Percentiles rank a stretch among this genome's conserved stretches.
Evolutionary conservation across 257 asterid genomes (phyloP).

Genomic region (Rauvolfia tetraphylla): DNA sequence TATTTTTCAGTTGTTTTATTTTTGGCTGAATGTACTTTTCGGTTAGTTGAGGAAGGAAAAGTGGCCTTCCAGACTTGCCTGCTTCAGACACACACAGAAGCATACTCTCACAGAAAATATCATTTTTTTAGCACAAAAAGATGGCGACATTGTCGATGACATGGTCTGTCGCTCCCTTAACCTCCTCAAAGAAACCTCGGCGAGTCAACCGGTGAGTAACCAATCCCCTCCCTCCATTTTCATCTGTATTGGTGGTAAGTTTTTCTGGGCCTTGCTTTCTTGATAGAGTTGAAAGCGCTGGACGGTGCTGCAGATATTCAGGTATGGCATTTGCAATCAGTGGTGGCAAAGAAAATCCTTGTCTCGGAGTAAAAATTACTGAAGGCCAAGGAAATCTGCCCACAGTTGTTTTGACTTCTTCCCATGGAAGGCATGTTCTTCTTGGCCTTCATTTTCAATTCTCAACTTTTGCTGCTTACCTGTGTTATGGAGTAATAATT

Average conservation of each 20-base stretch:
- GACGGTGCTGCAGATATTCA: constrained; percentile 40
- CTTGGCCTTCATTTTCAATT: not conserved
- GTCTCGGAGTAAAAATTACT: constrained; percentile 47
- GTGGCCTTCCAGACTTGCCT: not conserved
- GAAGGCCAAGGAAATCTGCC: constrained; percentile 83
- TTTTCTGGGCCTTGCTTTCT: not conserved
- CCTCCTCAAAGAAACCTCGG: constrained; percentile 49
- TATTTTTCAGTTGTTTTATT: no score
- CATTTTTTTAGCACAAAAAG: constrained; percentile 8
- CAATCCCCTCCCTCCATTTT: not conserved
- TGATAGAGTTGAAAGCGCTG: not conserved
- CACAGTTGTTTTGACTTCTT: constrained; percentile 70
- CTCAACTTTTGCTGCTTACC: not conserved
- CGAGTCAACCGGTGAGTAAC: constrained; percentile 62
- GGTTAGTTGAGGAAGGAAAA: not conserved
- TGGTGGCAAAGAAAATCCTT: constrained; percentile 34
- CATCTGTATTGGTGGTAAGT: not conserved
- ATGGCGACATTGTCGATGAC: constrained; percentile 57
- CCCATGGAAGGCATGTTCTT: constrained; percentile 65
- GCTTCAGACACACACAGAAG: not conserved
- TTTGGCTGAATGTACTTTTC: no score
- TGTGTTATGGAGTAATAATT: not conserved
- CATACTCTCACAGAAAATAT: not conserved
- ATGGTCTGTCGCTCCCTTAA: constrained; percentile 43
- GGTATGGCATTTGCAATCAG: constrained; percentile 66